Percentiles rank a stretch among this genome's conserved stretches.
phyloP scores from a whole-genome alignment of 2,329 filamentous ascomycete genomes.

The Myriosclerotinia scirpicola region DNA sequence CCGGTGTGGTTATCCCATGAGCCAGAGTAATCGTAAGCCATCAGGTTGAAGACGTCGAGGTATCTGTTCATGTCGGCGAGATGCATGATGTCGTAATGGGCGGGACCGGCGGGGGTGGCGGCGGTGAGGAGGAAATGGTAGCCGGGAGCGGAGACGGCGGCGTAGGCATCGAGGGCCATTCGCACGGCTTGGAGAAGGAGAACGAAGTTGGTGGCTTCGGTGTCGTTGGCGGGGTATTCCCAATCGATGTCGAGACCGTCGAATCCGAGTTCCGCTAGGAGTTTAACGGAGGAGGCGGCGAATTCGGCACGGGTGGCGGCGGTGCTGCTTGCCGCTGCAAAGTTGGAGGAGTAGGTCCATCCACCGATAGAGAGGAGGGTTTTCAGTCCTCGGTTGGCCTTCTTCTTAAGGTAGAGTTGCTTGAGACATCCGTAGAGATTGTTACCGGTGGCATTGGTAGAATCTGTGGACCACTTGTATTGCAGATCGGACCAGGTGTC shows the following conservation, averaged over 20 bases:
- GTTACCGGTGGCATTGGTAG: conserved; percentile 64
- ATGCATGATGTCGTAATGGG: conserved; percentile 50
- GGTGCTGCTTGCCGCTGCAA: conserved; percentile 65
- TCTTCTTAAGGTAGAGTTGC: conserved; percentile 76
- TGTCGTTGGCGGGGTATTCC: conserved; percentile 34
- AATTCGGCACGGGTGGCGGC: conserved; percentile 64
- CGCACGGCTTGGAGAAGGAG: conserved; percentile 39
- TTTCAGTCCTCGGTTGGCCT: conserved; percentile 74
- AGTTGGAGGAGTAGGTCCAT: conserved; percentile 80
- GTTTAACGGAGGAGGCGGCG: conserved; percentile 63
- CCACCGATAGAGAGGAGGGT: conserved; percentile 79
- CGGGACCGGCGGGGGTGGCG: conserved; percentile 51
- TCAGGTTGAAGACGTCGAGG: conserved; percentile 60
- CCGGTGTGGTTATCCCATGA: conserved; percentile 63
- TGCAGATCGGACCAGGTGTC: conserved; percentile 70
- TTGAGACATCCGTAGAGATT: conserved; percentile 83
- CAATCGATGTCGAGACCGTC: conserved; percentile 49
- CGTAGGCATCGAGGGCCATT: conserved; percentile 51
- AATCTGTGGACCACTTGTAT: conserved; percentile 74
- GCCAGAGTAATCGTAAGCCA: conserved; percentile 74
- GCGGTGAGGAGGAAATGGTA: conserved; percentile 57
- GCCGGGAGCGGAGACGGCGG: conserved; percentile 45
- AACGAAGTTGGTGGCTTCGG: conserved; percentile 38
- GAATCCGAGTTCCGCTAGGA: conserved; percentile 72
- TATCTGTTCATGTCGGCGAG: conserved; percentile 48